phyloP scores from a whole-genome alignment of 2,329 filamentous ascomycete species.

The Nemania sp. region DNA sequence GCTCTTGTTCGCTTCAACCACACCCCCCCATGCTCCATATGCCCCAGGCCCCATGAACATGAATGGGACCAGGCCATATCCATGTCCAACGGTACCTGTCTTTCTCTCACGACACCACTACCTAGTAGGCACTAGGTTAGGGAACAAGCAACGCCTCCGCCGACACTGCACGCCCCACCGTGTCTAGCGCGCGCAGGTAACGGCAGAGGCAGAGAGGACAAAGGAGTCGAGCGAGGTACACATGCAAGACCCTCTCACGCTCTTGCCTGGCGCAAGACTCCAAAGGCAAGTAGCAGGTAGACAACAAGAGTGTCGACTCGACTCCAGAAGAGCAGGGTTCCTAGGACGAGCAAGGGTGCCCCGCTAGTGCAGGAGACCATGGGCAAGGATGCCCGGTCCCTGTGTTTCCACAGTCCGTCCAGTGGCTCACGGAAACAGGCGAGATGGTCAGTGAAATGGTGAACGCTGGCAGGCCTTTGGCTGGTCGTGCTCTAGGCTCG shows the following conservation, averaged over 20 bases:
- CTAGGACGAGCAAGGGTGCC: conserved; percentile 37
- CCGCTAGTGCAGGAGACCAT: conserved; percentile 39
- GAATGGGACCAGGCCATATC: conserved; percentile 27
- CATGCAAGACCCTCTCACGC: conserved; percentile 43
- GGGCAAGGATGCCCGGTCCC: conserved; percentile 33
- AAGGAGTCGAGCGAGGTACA: conserved; percentile 31
- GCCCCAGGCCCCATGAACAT: conserved; percentile 30
- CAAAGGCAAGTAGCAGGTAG: conserved; percentile 9
- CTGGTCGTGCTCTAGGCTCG: conserved; percentile 25
- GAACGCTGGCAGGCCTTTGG: conserved; percentile 16
- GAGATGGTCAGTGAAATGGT: conserved; percentile 34
- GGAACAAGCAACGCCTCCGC: conserved; percentile 39
- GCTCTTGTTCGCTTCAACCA: conserved; percentile 38
- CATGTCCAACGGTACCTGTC: conserved; percentile 35
- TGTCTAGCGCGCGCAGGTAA: conserved; percentile 35
- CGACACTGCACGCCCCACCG: conserved; percentile 37
- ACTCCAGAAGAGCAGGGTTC: conserved; percentile 33
- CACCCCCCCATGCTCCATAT: conserved; percentile 38
- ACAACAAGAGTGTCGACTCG: conserved; percentile 25
- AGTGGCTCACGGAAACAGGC: conserved; percentile 34
- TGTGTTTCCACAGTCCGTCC: conserved; percentile 22
- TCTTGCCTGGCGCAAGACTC: conserved; percentile 18
- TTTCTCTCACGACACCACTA: conserved; percentile 34
- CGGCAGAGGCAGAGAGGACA: conserved; percentile 34
- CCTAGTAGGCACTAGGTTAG: conserved; percentile 1